Base-by-base conservation (phyloP, 75 land plant genomes). In the Sequoiadendron giganteum region DNA sequence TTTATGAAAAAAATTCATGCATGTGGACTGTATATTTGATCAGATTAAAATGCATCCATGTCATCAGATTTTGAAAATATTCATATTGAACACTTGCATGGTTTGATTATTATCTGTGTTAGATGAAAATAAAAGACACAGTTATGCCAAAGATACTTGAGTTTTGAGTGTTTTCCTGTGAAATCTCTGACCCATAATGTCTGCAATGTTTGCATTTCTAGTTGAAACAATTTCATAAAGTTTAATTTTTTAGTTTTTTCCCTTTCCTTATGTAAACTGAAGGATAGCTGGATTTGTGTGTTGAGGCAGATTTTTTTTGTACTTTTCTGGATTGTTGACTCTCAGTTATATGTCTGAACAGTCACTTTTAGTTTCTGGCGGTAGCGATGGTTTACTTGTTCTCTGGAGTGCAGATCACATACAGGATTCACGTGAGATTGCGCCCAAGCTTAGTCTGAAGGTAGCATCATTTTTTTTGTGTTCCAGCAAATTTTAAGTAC, bases 281-380 rank as follows among this genome's bases (percentile, higher is more conserved):
- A 34, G 38, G 39, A 36, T 30, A 36, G 39, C 21, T 77, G 18
- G 70, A 39, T 79, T 79, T 25, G 47, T 8, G 25, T 79, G 2
- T 42, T 79, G 11, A 79, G 47, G 45, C 83, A 43, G 43, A 43
- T 48, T 19, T 73, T 21, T 68, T 32, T 42, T 42, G 21, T 68
- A 47, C 48, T 86, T 86, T 45, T 28, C 30, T 25, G n/a, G 30
- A 47, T 47, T 47, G 84, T 45, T 82, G 52, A 82, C 49, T 28
- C 52, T 82, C 43, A 42, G 32, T 82, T 82, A 47, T n/a, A 47
- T n/a, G 32, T 82, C 84, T 82, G 25, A 82, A 45, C 90, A 98
- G 99, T 92, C 95, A 79, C 94, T 98, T 91, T 85, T 98, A 72
- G 95, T 97, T 45, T 98, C 99, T 81, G 99, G 99, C 85, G 99